phyloP scores from a whole-genome alignment of 2,329 filamentous ascomycete genomes.

The Aspergillus tubingensis region DNA sequence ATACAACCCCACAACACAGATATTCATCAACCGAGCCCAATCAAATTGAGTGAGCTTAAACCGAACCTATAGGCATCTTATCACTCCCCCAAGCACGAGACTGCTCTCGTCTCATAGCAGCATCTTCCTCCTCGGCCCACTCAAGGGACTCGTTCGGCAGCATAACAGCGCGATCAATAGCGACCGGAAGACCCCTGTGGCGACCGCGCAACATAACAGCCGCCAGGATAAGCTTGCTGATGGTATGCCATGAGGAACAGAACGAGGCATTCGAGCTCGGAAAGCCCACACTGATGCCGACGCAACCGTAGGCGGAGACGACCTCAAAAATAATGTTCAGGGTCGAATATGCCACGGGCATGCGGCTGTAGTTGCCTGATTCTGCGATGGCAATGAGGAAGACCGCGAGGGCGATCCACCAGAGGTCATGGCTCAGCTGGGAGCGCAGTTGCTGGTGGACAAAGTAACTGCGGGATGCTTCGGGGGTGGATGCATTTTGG shows the following conservation, averaged over 20 bases:
- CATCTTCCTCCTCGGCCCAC: slow-evolving; percentile 47
- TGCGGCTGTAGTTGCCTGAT: slow-evolving; percentile 54
- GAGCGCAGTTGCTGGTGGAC: slow-evolving; percentile 61
- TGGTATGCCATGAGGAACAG: slow-evolving; percentile 55
- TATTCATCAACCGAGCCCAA: too few species aligned
- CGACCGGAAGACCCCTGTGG: slow-evolving; percentile 59
- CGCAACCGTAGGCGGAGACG: slow-evolving; percentile 58
- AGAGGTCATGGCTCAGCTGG: slow-evolving; percentile 67
- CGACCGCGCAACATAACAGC: slow-evolving; percentile 60
- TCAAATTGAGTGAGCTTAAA: slow-evolving; percentile 14
- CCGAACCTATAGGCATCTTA: slow-evolving; percentile 28
- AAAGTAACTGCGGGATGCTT: slow-evolving; percentile 50
- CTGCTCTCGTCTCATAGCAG: slow-evolving; percentile 34
- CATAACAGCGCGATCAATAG: slow-evolving; percentile 55
- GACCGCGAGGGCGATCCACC: slow-evolving; percentile 64
- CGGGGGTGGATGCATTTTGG: slow-evolving; percentile 20
- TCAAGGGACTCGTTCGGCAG: slow-evolving; percentile 42
- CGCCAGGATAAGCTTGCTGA: slow-evolving; percentile 61
- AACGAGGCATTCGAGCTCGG: slow-evolving; percentile 59
- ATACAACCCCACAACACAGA: too few species aligned
- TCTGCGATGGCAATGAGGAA: slow-evolving; percentile 64
- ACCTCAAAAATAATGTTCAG: slow-evolving; percentile 59
- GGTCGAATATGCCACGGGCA: slow-evolving; percentile 57
- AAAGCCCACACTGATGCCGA: slow-evolving; percentile 62
- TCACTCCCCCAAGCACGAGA: slow-evolving; percentile 26